phyloP scores from a whole-genome alignment of 352 stramenopile genomes.

The Phytophthora pluvialis region DNA sequence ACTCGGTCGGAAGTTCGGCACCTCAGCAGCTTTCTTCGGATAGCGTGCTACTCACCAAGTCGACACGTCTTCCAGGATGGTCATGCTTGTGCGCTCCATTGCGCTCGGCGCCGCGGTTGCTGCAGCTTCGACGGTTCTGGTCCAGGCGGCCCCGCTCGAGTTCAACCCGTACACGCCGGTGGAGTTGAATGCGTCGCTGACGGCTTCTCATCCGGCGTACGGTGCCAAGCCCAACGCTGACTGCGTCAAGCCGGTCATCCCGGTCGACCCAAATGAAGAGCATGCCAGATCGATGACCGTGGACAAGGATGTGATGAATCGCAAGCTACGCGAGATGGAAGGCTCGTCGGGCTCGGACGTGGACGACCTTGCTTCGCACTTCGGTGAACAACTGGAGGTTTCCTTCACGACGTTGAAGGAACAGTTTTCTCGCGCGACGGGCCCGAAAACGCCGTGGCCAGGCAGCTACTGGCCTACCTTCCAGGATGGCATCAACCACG shows the following conservation, averaged over 20 bases:
- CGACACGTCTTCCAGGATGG: conserved; percentile 9
- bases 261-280: conserved; percentile 16
- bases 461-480: conserved; percentile 65
- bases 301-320: conserved; percentile 1
- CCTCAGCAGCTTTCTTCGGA: conserved; percentile 1
- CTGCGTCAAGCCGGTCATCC: conserved; percentile 25
- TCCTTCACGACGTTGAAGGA: conserved; percentile 27
- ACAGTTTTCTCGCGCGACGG: conserved; percentile 20
- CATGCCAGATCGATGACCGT: conserved; percentile 3
- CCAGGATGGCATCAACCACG: conserved; percentile 63
- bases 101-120: conserved; percentile 1
- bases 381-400: conserved; percentile 29
- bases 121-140: neutral
- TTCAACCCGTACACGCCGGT: conserved; percentile 2
- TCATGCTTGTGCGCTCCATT: neutral
- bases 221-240: conserved; percentile 20
- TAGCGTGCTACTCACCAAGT: neutral
- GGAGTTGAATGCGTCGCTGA: neutral
- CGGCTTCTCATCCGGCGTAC: conserved; percentile 16
- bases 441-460: conserved; percentile 36
- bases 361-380: conserved; percentile 30
- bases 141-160: conserved; percentile 1
- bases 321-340: conserved; percentile 21
- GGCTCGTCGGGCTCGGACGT: conserved; percentile 36
- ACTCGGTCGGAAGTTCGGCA: conserved; percentile 17